Conservation (phyloP, 129 eudicot species). For the Lactuca saligna region DNA sequence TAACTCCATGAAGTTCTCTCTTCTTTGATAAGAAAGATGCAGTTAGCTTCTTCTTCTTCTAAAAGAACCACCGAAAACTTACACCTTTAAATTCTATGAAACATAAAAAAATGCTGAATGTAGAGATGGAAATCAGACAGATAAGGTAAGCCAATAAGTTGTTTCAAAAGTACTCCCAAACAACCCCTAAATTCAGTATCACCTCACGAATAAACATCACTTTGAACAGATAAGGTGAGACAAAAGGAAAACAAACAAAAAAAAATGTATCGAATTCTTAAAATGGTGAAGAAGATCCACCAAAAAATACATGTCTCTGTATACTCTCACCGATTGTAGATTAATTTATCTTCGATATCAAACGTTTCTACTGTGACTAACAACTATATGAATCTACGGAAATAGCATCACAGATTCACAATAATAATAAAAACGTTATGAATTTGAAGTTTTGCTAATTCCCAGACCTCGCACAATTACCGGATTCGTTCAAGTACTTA, state of each 20-base stretch:
- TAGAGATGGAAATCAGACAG: not conserved
- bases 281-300: not conserved
- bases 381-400: conserved; percentile 14
- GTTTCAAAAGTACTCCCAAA: too few species aligned
- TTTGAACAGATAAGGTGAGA: not conserved
- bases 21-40: not conserved
- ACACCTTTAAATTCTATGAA: not conserved
- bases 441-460: not conserved
- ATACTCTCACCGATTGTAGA: not conserved
- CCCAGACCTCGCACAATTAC: not conserved
- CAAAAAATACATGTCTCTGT: not conserved
- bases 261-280: not conserved
- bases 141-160: too few species aligned
- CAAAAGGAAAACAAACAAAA: not conserved
- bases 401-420: not conserved
- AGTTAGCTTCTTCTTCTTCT: not conserved
- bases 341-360: not conserved
- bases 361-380: not conserved
- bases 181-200: not conserved
- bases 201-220: not conserved
- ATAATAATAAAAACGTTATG: not conserved
- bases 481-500: not conserved
- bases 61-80: too few species aligned
- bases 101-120: not conserved
- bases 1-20: not conserved